These are phyloP conservation scores for Tagetes patula DNA, from an alignment of 129 eudicot species.

Conservation along the genomic window DNA sequence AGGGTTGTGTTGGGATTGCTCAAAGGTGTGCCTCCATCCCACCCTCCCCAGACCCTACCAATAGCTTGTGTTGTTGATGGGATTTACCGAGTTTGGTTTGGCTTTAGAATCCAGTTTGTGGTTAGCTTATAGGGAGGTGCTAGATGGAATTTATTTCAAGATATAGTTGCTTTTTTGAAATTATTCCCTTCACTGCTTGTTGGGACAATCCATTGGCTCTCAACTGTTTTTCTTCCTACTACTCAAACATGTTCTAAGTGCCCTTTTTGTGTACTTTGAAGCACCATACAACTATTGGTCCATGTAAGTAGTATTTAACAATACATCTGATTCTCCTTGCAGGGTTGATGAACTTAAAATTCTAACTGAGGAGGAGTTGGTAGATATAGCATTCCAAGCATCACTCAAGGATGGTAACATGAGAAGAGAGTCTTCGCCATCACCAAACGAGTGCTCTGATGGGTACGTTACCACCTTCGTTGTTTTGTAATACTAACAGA, in stretches of 20 bases:
- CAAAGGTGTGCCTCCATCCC: too few relatives aligned
- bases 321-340: conserved; percentile 4
- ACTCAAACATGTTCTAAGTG: not conserved
- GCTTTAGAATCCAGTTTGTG: conserved; percentile 4
- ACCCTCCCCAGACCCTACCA: too few relatives aligned
- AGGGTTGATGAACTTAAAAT: conserved; percentile 77
- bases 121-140: not conserved
- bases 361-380: conserved; percentile 68
- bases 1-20: not conserved
- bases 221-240: conserved; percentile 2
- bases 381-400: conserved; percentile 60
- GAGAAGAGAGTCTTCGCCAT: conserved; percentile 33
- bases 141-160: not conserved
- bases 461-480: conserved; percentile 33
- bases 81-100: too few relatives aligned
- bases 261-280: not conserved
- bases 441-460: conserved; percentile 35
- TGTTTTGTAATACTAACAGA: not conserved
- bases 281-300: conserved; percentile 6
- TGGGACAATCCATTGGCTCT: conserved; percentile 5
- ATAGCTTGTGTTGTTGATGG: too few relatives aligned
- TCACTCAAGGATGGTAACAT: conserved; percentile 54
- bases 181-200: not conserved
- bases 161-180: not conserved
- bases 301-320: conserved; percentile 1